phyloP scores from a whole-genome alignment of 108 stramenopile species.

The Skeletonema menzelii region DNA sequence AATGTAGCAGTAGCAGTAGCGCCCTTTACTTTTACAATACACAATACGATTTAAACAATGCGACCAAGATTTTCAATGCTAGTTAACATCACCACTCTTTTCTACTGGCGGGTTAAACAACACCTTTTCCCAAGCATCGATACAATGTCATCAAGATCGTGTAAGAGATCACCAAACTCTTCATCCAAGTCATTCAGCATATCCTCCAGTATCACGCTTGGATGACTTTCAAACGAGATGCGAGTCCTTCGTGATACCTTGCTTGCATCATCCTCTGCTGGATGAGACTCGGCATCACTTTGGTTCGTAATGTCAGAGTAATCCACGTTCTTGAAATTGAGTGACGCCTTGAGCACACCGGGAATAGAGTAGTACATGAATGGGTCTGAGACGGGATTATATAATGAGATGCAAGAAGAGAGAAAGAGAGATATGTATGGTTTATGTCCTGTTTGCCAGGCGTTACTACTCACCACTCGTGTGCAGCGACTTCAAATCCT shows the following conservation, averaged over 20 bases:
- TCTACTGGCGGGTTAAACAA: too few species aligned
- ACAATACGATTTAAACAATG: too few species aligned
- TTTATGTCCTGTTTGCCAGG: too few species aligned
- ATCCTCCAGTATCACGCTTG: background rate
- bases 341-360: background rate
- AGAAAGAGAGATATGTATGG: too few species aligned
- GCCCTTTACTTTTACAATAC: too few species aligned
- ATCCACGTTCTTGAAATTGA: background rate
- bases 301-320: background rate
- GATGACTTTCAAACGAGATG: background rate
- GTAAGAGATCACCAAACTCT: background rate
- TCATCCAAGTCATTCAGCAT: background rate
- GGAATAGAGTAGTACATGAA: slow-evolving; percentile 2
- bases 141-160: background rate
- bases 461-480: background rate
- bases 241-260: background rate
- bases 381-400: background rate
- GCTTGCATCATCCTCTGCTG: background rate
- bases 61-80: too few species aligned
- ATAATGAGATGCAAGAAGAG: background rate
- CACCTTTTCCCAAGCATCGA: background rate
- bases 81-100: too few species aligned
- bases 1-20: too few species aligned
- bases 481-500: background rate
- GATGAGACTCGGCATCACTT: too few species aligned